phyloP scores from a whole-genome alignment of 2,329 filamentous ascomycete species.

The Neonectria magnoliae region DNA sequence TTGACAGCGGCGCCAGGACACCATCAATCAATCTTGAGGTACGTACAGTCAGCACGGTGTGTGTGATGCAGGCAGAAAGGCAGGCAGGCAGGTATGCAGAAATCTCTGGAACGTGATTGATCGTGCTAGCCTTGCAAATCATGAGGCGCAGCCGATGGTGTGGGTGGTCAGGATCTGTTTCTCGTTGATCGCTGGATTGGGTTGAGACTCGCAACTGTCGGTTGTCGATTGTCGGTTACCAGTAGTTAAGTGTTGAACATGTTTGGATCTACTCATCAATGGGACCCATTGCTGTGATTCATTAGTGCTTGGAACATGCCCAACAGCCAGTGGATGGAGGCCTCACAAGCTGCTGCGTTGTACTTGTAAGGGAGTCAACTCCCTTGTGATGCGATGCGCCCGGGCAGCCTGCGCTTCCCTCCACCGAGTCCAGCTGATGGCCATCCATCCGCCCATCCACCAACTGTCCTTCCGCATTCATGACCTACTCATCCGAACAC shows the following conservation, averaged over 20 bases:
- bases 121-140: conserved; percentile 20
- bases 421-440: conserved; percentile 1
- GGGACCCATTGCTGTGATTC: not conserved
- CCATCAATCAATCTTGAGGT: not conserved
- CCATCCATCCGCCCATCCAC: not conserved
- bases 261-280: not conserved
- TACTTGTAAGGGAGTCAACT: not conserved
- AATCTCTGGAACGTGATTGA: conserved; percentile 19
- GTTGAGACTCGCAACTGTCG: not conserved
- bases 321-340: not conserved
- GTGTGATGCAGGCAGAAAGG: not conserved
- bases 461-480: not conserved
- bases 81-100: conserved; percentile 7
- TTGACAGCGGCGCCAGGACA: not conserved
- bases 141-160: conserved; percentile 7
- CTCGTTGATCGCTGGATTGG: conserved; percentile 8
- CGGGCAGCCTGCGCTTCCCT: not conserved
- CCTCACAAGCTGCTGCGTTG: conserved; percentile 10
- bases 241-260: not conserved
- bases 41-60: not conserved
- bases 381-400: conserved; percentile 15
- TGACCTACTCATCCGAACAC: not conserved
- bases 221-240: not conserved
- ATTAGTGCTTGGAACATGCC: not conserved
- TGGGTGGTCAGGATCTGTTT: conserved; percentile 6